A percentile compares a stretch with the other conserved stretches of the same genome.
Conservation (phyloP, 1,284 basidiomycete species). For the Rhodofomes roseus region DNA sequence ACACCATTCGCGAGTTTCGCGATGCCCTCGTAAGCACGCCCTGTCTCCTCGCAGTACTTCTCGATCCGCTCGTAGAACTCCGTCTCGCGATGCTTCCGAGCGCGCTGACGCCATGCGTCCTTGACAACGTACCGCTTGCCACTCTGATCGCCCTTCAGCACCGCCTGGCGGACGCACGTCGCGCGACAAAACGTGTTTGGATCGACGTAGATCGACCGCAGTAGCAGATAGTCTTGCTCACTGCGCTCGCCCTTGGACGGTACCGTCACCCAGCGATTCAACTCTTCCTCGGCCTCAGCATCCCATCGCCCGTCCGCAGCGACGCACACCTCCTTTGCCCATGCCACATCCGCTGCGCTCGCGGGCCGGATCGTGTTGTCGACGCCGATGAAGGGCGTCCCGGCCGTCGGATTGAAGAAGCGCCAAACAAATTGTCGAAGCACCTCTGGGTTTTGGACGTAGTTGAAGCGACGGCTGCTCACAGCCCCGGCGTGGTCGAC, state of each 20-base stretch:
- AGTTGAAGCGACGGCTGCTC: neutral
- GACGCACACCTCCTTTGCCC: neutral
- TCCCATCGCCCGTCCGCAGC: neutral
- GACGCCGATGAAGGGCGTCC: slow-evolving; percentile 3
- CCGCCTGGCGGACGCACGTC: slow-evolving; percentile 9
- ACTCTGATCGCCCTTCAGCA: neutral
- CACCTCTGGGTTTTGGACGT: slow-evolving; percentile 4
- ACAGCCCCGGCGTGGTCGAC: slow-evolving; percentile 10
- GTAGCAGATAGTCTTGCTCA: neutral
- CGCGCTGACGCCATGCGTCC: slow-evolving; percentile 11
- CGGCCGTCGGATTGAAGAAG: slow-evolving; percentile 9
- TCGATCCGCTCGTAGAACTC: slow-evolving; percentile 6
- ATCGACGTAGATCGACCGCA: neutral
- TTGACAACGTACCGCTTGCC: slow-evolving; percentile 7
- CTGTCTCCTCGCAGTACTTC: neutral
- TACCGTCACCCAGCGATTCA: neutral
- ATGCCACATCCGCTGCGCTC: neutral
- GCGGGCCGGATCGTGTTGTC: slow-evolving; percentile 4
- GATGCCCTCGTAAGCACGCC: too few species aligned
- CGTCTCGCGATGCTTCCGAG: slow-evolving; percentile 2
- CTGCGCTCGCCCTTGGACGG: neutral
- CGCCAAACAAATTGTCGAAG: slow-evolving; percentile 13
- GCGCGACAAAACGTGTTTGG: slow-evolving; percentile 11
- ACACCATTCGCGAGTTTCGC: too few species aligned
- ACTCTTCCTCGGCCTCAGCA: neutral